phyloP scores from a whole-genome alignment of 2,329 filamentous ascomycete species.

The Akanthomyces lecanii region DNA sequence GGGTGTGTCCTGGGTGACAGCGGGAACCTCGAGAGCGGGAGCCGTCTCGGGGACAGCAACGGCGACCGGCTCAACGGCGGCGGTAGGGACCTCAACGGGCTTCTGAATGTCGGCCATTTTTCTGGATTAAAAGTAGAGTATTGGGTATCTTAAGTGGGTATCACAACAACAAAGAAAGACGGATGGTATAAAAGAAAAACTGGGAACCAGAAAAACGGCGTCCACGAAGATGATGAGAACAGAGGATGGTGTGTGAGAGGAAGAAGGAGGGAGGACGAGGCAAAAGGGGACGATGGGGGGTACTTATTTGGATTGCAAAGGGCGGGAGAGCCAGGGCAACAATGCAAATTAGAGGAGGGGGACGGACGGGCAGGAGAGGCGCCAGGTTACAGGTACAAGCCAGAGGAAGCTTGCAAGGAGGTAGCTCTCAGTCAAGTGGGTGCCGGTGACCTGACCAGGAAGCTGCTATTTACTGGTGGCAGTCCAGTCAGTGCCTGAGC shows the following conservation, averaged over 20 bases:
- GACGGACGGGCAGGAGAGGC: constrained; percentile 3
- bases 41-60: constrained; percentile 26
- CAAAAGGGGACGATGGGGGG: constrained; percentile 32
- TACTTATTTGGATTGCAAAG: constrained; percentile 38
- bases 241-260: constrained; percentile 24
- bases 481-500: no score
- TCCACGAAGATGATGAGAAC: constrained; percentile 32
- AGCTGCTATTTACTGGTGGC: no score
- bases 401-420: neutral
- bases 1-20: constrained; percentile 39
- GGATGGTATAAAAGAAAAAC: constrained; percentile 36
- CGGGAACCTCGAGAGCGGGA: constrained; percentile 26
- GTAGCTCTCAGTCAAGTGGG: neutral
- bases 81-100: constrained; percentile 56
- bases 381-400: constrained; percentile 7
- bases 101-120: constrained; percentile 73
- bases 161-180: constrained; percentile 46
- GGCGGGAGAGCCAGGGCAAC: constrained; percentile 19
- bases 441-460: no score
- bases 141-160: constrained; percentile 40
- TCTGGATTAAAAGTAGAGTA: constrained; percentile 38
- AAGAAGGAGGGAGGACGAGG: constrained; percentile 18
- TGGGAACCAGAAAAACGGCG: constrained; percentile 33
- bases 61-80: constrained; percentile 40
- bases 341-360: constrained; percentile 13